These are phyloP conservation scores for Fomes fomentarius DNA, from an alignment of 1,284 basidiomycete species.

Conservation along the genomic window DNA sequence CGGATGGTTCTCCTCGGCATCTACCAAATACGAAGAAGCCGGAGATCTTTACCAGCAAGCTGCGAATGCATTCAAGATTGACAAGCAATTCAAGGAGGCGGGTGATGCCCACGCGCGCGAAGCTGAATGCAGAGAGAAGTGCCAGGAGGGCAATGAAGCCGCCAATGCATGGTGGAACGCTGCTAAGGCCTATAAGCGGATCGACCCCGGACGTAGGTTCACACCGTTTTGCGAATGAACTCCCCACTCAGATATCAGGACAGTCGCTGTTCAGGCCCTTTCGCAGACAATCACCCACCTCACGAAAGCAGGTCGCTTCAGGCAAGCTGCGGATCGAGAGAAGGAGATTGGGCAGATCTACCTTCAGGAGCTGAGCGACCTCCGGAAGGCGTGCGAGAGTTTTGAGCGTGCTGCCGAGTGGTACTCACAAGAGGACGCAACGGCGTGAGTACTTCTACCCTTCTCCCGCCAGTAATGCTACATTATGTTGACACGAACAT, in stretches of 20 bases:
- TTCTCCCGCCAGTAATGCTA: conserved; percentile 14
- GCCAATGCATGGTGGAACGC: conserved; percentile 98
- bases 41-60: conserved; percentile 94
- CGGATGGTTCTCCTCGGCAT: conserved; percentile 85
- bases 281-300: conserved; percentile 85
- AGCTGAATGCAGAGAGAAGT: conserved; percentile 88
- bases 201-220: conserved; percentile 74
- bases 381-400: conserved; percentile 86
- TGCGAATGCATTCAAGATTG: conserved; percentile 95
- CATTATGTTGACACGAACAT: neutral
- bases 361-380: conserved; percentile 76
- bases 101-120: conserved; percentile 89
- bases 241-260: neutral
- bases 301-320: conserved; percentile 86
- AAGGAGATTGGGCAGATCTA: conserved; percentile 96
- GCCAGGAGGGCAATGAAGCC: conserved; percentile 88
- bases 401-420: conserved; percentile 95
- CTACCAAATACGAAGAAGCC: conserved; percentile 89
- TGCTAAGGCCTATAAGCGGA: conserved; percentile 91
- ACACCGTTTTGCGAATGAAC: neutral
- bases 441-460: conserved; percentile 73
- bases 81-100: conserved; percentile 89
- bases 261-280: conserved; percentile 92
- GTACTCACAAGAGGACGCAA: conserved; percentile 96
- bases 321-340: conserved; percentile 97